Base-by-base conservation (phyloP, 2,329 filamentous ascomycete species). In the Dichotomopilus funicola region DNA sequence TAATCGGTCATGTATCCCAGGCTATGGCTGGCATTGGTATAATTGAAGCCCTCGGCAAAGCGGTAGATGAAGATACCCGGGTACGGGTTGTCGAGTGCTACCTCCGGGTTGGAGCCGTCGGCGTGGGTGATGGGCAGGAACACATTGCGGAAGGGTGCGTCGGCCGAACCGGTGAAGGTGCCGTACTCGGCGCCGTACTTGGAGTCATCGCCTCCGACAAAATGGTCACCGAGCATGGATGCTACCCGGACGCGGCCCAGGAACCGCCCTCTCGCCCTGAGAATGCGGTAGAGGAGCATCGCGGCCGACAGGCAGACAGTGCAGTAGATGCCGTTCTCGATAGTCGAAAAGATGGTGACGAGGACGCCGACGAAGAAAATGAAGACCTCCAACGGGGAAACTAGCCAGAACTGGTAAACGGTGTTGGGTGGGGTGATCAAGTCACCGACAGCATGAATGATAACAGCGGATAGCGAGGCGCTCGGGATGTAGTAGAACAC, bases 21-120 rank as follows among this genome's bases (percentile, higher is more conserved):
- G 61, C 95, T 91, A 68, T 89, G 86, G 65, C 89, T 89, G 19
- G 91, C 91, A 64, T 96, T 99, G 58, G 92, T 90, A 66, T 97
- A 99, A 72, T 94, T 95, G 78, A 95, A 96, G 44, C 91, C 89
- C 73, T 97, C 92, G 0, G 88, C 85, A 71, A 96, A 96, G 45
- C 92, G 85, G 75, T 95, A 97, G 66, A 97, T 95, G 72, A 97
- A 95, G 62, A 99, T 81, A 51, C 94, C 94, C 0, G 92, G 92
- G 65, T 94, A 89, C 0, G 94, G 91, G 53, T 83, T 83, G 59
- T 88, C 78, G n/a, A 95, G 77, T 9, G 87, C 79, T 47, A 97
- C 78, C 33, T 86, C 79, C 0, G 92, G 92, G 69, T 97, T 97
- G 1, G 89, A 91, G 35, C 92, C 92, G 68, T 97, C 92, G n/a